Evolutionary conservation across 257 asterid species (phyloP), one percentile per base, ranked within the genome.

Genomic region (Nicotiana benthamiana): DNA sequence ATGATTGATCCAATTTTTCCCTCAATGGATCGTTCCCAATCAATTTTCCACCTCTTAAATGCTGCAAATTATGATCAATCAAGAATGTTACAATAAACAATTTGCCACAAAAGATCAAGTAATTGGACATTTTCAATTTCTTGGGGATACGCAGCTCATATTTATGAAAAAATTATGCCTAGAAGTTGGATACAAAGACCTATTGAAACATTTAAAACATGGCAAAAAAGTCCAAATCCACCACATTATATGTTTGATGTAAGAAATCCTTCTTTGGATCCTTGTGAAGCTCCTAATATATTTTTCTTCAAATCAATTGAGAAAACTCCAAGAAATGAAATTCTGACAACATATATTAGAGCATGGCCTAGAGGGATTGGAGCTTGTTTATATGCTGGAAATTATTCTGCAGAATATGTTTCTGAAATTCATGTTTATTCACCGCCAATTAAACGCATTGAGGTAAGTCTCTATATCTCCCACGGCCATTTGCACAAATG

Each of bases 201-300:
- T 0, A 83, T 92, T n/a, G 93, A 92, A 79, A 92, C 95, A 0
- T 90, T 90, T 43, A 46, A 48, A 16, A 40, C 87, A 0, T 92
- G 97, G 97, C 27, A 9, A 28, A 52, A 32, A 0, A 66, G 59
- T 28, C 83, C 84, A 0, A n/a, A 62, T 0, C 90, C 85, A 0
- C 92, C 95, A 12, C 75, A 83, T 32, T 91, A 82, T 82, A 88
- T 91, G 96, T 86, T 93, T 83, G 88, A 93, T 80, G 89, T 95
- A 17, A 86, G 97, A 16, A 30, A 8, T 27, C 87, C 83, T 11
- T 76, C 83, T 0, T 4, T 20, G 2, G 86, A 84, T 54, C 83
- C 94, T 0, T 93, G 97, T 78, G 86, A 87, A 4, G 84, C 89
- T 24, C 97, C 97, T 2, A 94, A 93, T n/a, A 6, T 84, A 0